phyloP scores from a whole-genome alignment of 2,329 filamentous ascomycete genomes.

The Aspergillus tubingensis region DNA sequence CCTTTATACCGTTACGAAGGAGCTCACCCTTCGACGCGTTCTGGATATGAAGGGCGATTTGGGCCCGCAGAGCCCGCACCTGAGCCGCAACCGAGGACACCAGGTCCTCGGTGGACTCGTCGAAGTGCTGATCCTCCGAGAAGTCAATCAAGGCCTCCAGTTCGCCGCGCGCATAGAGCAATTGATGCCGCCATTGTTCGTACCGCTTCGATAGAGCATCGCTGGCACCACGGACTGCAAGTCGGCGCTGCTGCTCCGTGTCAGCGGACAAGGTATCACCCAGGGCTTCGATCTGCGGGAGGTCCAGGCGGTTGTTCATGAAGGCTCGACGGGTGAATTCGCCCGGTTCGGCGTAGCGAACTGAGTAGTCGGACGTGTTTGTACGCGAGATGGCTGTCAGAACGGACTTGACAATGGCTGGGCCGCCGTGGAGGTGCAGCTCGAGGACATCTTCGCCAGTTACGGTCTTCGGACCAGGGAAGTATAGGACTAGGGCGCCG shows the following conservation, averaged over 20 bases:
- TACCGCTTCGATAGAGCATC: conserved; percentile 73
- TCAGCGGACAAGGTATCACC: conserved; percentile 64
- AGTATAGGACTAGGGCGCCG: conserved; percentile 77
- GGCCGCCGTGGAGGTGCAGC: conserved; percentile 89
- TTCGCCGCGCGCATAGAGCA: conserved; percentile 83
- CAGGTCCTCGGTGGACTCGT: conserved; percentile 76
- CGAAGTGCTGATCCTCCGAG: conserved; percentile 94
- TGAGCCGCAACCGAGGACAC: conserved; percentile 68
- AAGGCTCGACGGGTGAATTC: conserved; percentile 96
- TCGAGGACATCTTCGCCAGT: conserved; percentile 94
- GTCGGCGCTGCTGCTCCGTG: conserved; percentile 88
- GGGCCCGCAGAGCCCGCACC: conserved; percentile 60
- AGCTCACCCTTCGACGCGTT: conserved; percentile 83
- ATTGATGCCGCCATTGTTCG: conserved; percentile 74
- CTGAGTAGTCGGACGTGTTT: conserved; percentile 32
- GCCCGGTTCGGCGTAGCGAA: conserved; percentile 90
- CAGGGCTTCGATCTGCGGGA: conserved; percentile 75
- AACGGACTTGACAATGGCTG: conserved; percentile 84
- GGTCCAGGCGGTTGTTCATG: conserved; percentile 77
- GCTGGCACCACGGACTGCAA: conserved; percentile 77
- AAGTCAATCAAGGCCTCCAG: conserved; percentile 97
- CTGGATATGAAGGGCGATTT: conserved; percentile 69
- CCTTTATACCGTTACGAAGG: conserved; percentile 77
- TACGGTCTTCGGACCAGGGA: conserved; percentile 76
- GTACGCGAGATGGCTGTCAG: conserved; percentile 69